Evolutionary conservation across 768 basidiomycete species (phyloP), one percentile per base, ranked within the genome.

Genomic region (Dentipellis sp.): DNA sequence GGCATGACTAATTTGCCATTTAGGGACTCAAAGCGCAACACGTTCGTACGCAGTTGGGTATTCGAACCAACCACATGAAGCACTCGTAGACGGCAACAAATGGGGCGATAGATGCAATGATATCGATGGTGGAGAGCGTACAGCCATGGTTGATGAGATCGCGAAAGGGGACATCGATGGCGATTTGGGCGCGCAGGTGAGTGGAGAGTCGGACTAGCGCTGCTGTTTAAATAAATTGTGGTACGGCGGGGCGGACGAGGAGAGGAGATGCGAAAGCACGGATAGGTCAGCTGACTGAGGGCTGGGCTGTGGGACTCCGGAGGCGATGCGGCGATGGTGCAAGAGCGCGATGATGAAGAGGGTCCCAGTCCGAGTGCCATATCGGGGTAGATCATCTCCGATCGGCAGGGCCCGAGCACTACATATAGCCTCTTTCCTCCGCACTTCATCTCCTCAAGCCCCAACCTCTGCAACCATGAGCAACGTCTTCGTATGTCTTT

Each of bases 401-500:
- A 42, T 23, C 48, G 48, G 48, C 48, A 50, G 23, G 48, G 19
- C 19, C 48, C 48, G 48, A 23, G 2, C 5, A 35, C 19, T 35
- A 22, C 48, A 23, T 50, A 50, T 50, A 50, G 48, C 23, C 22
- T 14, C 48, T 2, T 21, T 12, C 48, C 7, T 35, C 48, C 21
- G 19, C 21, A 50, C 48, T 50, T n/a, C 48, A 14, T 50, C 11
- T 50, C 48, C 22, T 50, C 23, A 10, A 17, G 22, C 48, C 14
- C 19, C 23, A 21, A 50, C 23, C 48, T 50, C 14, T 23, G 21
- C 29, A 17, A 50, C 7, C 16, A 50, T 50, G 60, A 52, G 62
- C 61, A 72, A 68, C 47, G 72, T 66, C 39, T 66, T 56, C 37
- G 63, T 63, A 37, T 50, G 57, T 58, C 10, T 6, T 48, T n/a